Evolutionary conservation across 495 filamentous ascomycete genomes (phyloP).

Genomic region (Neurospora discreta): DNA sequence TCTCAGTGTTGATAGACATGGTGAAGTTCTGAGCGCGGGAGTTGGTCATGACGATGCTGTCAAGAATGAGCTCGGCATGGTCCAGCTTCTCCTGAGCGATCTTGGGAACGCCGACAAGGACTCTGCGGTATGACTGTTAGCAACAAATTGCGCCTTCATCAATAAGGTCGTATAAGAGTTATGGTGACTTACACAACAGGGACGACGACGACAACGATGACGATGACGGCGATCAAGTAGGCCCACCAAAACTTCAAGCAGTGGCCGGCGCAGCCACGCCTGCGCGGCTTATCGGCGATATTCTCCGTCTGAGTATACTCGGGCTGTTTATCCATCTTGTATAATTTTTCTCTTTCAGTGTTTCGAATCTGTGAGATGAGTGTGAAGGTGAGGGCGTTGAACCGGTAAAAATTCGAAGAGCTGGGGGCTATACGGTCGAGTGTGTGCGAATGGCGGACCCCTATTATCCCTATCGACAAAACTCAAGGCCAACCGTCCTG

Average conservation of each 20-base stretch:
- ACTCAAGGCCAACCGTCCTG: neutral
- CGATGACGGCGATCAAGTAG: constrained; percentile 48
- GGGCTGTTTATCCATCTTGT: constrained; percentile 12
- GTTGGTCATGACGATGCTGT: constrained; percentile 44
- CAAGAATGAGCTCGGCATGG: constrained; percentile 49
- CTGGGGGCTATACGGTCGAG: neutral
- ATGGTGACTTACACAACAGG: constrained; percentile 53
- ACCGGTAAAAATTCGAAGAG: neutral
- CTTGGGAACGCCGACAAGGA: constrained; percentile 61
- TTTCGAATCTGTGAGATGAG: neutral
- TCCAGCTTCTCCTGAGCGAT: constrained; percentile 62
- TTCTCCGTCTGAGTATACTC: constrained; percentile 14
- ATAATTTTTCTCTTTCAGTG: neutral
- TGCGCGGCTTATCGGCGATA: constrained; percentile 13
- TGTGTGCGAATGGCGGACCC: neutral
- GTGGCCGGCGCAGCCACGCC: constrained; percentile 26
- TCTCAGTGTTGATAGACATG: constrained; percentile 45
- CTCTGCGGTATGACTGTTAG: constrained; percentile 28
- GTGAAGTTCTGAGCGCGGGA: constrained; percentile 46
- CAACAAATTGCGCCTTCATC: neutral
- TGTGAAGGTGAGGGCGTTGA: neutral
- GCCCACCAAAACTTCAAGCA: constrained; percentile 58
- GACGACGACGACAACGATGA: constrained; percentile 47
- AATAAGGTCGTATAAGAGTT: neutral
- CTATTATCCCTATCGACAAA: neutral